A percentile compares a stretch with the other conserved stretches of the same genome.
Conservation (phyloP, 495 filamentous ascomycete genomes). For the Aspergillus cavernicola region DNA sequence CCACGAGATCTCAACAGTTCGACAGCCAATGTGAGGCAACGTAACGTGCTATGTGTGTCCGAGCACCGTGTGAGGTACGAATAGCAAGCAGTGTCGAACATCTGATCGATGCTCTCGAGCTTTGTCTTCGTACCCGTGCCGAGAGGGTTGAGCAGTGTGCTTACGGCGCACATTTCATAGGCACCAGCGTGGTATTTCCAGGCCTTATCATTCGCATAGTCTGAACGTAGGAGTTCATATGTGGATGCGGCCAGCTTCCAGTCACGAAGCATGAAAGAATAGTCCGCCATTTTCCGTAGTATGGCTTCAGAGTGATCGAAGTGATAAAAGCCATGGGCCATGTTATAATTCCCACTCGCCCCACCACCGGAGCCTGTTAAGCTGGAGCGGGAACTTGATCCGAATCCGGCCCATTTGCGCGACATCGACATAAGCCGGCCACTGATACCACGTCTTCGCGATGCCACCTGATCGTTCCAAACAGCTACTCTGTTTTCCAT, state of each 20-base stretch:
- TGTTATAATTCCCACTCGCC: conserved; percentile 69
- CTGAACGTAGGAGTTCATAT: conserved; percentile 81
- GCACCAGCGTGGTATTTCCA: conserved; percentile 93
- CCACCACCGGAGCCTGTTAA: conserved; percentile 36
- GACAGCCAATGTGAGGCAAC: conserved; percentile 69
- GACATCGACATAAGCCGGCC: conserved; percentile 91
- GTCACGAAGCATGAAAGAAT: conserved; percentile 92
- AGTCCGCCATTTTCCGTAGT: conserved; percentile 91
- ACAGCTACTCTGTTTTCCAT: conserved; percentile 89
- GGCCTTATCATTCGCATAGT: conserved; percentile 92
- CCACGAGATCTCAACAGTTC: conserved; percentile 80
- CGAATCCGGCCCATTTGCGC: conserved; percentile 79
- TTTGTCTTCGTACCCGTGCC: conserved; percentile 67
- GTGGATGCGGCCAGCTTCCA: conserved; percentile 88
- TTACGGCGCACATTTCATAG: conserved; percentile 88
- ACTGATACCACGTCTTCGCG: conserved; percentile 76
- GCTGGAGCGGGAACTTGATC: conserved; percentile 50
- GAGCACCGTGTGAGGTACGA: conserved; percentile 84
- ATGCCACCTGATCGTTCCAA: conserved; percentile 98
- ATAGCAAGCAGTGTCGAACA: conserved; percentile 84
- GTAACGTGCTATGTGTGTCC: conserved; percentile 68
- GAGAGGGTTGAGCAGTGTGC: conserved; percentile 69
- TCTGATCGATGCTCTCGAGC: conserved; percentile 74
- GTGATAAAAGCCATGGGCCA: conserved; percentile 71
- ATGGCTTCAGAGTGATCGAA: conserved; percentile 80